Conservation (phyloP, 2,329 filamentous ascomycete genomes). For the Botrytis tulipae region DNA sequence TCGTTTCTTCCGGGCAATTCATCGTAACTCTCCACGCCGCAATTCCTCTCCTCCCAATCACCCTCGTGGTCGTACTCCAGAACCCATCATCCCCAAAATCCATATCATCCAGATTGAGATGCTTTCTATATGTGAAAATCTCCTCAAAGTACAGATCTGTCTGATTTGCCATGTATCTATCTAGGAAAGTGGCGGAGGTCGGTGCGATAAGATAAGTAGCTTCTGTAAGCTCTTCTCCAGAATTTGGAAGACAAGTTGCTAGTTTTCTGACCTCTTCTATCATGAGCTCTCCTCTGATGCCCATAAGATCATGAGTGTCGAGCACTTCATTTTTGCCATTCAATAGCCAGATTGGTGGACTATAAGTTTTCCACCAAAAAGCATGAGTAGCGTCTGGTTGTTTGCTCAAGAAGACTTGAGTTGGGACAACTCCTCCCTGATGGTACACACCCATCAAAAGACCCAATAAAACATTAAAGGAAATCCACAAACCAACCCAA, state of each 20-base stretch:
- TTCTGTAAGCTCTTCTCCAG: slow-evolving; percentile 55
- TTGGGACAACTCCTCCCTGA: slow-evolving; percentile 74
- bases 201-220: slow-evolving; percentile 73
- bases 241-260: slow-evolving; percentile 60
- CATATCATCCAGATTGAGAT: slow-evolving; percentile 77
- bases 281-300: slow-evolving; percentile 60
- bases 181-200: slow-evolving; percentile 67
- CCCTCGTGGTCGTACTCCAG: slow-evolving; percentile 66
- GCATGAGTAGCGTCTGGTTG: slow-evolving; percentile 65
- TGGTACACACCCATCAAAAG: slow-evolving; percentile 78
- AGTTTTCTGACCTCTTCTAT: slow-evolving; percentile 56
- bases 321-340: slow-evolving; percentile 72
- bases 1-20: slow-evolving; percentile 6
- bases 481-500: slow-evolving; percentile 63
- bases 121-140: slow-evolving; percentile 65
- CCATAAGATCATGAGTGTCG: slow-evolving; percentile 72
- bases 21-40: slow-evolving; percentile 62
- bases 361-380: slow-evolving; percentile 82
- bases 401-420: slow-evolving; percentile 70
- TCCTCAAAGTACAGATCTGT: slow-evolving; percentile 60
- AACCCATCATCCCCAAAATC: slow-evolving; percentile 77
- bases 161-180: slow-evolving; percentile 51
- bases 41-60: slow-evolving; percentile 62
- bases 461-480: slow-evolving; percentile 68
- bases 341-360: slow-evolving; percentile 75